phyloP scores from a whole-genome alignment of 495 filamentous ascomycete genomes.

The Trichoderma reesei region DNA sequence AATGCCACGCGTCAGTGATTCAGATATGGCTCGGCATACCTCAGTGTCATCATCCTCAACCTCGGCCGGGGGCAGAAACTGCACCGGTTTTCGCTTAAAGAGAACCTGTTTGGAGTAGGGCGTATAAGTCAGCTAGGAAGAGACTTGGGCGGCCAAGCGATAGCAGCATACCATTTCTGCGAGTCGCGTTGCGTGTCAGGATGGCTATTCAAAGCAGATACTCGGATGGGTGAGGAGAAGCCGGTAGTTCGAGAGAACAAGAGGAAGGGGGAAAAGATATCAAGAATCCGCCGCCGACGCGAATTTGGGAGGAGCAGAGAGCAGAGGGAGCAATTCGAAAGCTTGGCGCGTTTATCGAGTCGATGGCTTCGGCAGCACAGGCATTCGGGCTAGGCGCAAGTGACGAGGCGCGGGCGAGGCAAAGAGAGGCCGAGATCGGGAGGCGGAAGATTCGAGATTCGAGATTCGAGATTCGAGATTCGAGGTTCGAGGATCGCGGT shows the following conservation, averaged over 20 bases:
- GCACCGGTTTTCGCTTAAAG: conserved; percentile 92
- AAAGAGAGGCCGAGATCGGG: background rate
- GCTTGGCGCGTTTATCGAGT: conserved; percentile 5
- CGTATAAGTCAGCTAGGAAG: background rate
- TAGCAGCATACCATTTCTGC: background rate
- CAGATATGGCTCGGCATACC: conserved; percentile 35
- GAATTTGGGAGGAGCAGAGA: background rate
- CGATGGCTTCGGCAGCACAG: background rate
- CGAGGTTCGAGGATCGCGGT: background rate
- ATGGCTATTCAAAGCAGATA: too few species aligned
- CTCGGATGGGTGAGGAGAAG: background rate
- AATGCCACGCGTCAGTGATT: conserved; percentile 6
- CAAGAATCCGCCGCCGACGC: background rate
- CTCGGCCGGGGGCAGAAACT: conserved; percentile 60
- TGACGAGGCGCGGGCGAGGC: background rate
- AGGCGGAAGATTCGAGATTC: background rate
- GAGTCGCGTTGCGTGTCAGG: too few species aligned
- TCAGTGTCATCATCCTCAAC: conserved; percentile 74
- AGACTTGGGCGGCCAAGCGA: background rate
- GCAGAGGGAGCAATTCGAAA: background rate
- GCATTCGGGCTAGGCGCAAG: background rate
- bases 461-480: background rate
- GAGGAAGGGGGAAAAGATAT: background rate
- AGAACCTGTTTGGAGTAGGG: conserved; percentile 53
- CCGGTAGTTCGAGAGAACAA: background rate